Evolutionary conservation across 2,329 filamentous ascomycete species (phyloP).

Genomic region (Trichophyton rubrum): DNA sequence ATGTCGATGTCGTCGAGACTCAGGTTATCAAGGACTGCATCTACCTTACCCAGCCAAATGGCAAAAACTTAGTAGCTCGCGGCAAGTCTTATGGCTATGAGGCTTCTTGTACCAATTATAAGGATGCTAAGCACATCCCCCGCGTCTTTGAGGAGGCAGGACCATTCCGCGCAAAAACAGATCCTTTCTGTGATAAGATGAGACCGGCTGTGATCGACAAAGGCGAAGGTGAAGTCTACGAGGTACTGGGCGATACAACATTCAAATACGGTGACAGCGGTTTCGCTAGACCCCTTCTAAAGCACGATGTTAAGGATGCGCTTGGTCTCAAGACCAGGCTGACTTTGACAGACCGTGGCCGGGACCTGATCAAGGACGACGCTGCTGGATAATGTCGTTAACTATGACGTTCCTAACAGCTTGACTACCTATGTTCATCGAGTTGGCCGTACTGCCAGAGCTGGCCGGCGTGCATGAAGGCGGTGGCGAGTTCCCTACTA

Average conservation of each 20-base stretch:
- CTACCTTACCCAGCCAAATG: not conserved
- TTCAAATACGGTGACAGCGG: not conserved
- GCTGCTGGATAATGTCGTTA: too few species aligned
- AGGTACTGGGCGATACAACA: not conserved
- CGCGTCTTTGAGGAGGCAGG: slow-evolving; percentile 1
- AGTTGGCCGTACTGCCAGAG: too few species aligned
- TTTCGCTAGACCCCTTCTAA: not conserved
- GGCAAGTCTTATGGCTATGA: not conserved
- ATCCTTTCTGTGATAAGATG: slow-evolving; percentile 2
- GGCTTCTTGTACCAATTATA: not conserved
- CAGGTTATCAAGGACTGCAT: not conserved
- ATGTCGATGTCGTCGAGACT: not conserved
- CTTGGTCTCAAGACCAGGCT: not conserved
- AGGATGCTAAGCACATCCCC: not conserved
- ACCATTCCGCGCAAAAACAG: not conserved
- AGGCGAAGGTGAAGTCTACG: not conserved
- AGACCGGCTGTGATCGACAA: not conserved
- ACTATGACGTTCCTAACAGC: too few species aligned
- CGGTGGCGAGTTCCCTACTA: not conserved
- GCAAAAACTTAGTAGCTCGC: not conserved
- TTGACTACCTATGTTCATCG: too few species aligned
- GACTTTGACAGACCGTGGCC: not conserved
- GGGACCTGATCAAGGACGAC: not conserved
- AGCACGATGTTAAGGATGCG: not conserved
- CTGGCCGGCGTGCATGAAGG: not conserved